A percentile compares a stretch with the other conserved stretches of the same genome.
Evolutionary conservation across 768 basidiomycete species (phyloP).

Genomic region (Collybia sp.): DNA sequence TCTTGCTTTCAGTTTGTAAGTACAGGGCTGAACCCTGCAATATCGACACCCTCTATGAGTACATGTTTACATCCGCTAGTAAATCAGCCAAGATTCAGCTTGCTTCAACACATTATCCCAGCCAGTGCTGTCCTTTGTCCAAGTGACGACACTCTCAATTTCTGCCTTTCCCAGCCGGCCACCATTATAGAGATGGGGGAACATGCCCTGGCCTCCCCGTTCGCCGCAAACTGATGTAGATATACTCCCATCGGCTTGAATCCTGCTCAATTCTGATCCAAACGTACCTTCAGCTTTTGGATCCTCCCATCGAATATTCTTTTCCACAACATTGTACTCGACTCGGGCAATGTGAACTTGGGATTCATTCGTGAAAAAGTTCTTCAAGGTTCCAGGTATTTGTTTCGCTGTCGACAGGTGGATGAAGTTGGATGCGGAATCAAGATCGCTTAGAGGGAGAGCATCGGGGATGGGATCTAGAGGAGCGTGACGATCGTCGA

Average conservation of each 20-base stretch:
- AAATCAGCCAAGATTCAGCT: conserved; percentile 24
- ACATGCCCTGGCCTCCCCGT: conserved; percentile 38
- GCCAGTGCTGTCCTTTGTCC: conserved; percentile 16
- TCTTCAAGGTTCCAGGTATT: conserved; percentile 38
- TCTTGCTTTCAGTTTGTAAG: too few species aligned
- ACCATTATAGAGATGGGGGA: conserved; percentile 52
- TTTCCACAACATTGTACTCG: conserved; percentile 31
- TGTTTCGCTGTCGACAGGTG: conserved; percentile 54
- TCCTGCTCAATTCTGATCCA: not conserved
- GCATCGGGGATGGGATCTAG: conserved; percentile 34
- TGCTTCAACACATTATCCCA: conserved; percentile 25
- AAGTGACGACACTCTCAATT: conserved; percentile 32
- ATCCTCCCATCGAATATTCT: conserved; percentile 45
- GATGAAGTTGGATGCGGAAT: conserved; percentile 42
- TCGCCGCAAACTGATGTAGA: conserved; percentile 30
- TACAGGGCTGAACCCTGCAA: too few species aligned
- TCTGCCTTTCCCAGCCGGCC: conserved; percentile 37
- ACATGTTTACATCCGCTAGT: conserved; percentile 21
- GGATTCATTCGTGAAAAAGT: conserved; percentile 38
- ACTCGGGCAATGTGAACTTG: conserved; percentile 40
- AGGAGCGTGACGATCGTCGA: conserved; percentile 33
- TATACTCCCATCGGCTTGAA: not conserved
- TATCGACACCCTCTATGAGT: too few species aligned
- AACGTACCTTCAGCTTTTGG: conserved; percentile 27
- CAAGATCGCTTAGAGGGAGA: conserved; percentile 48